These are phyloP conservation scores for apple (Malus domestica) DNA, from an alignment of 306 rosid genomes.

Conservation along the genomic window DNA sequence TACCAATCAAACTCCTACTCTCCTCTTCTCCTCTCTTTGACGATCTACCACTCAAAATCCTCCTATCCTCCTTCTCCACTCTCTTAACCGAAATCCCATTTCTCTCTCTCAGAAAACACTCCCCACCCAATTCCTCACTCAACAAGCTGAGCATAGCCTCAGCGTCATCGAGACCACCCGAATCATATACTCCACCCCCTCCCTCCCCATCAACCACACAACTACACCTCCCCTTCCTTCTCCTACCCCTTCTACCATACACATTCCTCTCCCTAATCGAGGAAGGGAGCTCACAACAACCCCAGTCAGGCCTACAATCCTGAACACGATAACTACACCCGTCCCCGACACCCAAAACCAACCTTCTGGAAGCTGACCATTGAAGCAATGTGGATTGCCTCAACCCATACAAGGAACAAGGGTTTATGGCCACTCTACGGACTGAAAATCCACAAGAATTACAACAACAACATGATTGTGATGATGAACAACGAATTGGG, in stretches of 20 bases:
- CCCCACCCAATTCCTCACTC: conserved; percentile 56
- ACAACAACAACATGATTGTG: conserved; percentile 40
- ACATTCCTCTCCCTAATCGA: conserved; percentile 32
- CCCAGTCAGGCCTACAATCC: conserved; percentile 25
- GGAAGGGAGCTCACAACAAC: conserved; percentile 34
- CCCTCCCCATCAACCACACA: conserved; percentile 32
- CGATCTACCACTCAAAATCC: conserved; percentile 22
- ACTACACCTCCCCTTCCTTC: conserved; percentile 30
- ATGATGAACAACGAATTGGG: conserved; percentile 29
- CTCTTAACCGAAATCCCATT: conserved; percentile 34
- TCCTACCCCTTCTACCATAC: conserved; percentile 35
- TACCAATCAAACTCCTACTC: conserved; percentile 20
- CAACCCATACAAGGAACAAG: conserved; percentile 51
- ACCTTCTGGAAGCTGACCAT: conserved; percentile 60
- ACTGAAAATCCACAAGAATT: conserved; percentile 38
- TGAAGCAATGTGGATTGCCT: conserved; percentile 80
- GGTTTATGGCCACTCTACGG: conserved; percentile 30
- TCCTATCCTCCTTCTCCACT: conserved; percentile 23
- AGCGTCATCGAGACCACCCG: conserved; percentile 33
- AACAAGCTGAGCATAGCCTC: conserved; percentile 68
- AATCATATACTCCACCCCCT: conserved; percentile 24
- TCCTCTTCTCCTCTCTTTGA: conserved; percentile 37
- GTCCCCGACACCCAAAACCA: conserved; percentile 46
- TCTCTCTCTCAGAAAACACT: conserved; percentile 19
- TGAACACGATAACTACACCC: conserved; percentile 35